Evolutionary conservation across 768 basidiomycete genomes (phyloP).

Genomic region (Gymnopilus junonius): DNA sequence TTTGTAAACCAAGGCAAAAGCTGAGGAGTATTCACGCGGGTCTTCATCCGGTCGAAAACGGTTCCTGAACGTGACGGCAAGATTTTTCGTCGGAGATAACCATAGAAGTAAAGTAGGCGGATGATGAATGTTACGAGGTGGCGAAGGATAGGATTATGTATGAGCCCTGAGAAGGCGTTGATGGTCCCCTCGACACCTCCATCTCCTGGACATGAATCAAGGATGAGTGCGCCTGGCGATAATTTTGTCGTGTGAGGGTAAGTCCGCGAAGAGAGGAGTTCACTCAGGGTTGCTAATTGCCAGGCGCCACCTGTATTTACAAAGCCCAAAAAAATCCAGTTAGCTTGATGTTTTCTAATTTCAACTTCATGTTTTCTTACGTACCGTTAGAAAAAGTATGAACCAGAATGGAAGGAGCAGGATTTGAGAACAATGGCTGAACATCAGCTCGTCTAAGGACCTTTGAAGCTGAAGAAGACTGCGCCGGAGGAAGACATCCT

Average conservation of each 20-base stretch:
- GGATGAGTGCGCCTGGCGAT: slow-evolving; percentile 38
- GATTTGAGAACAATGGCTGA: slow-evolving; percentile 6
- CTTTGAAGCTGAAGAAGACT: slow-evolving; percentile 1
- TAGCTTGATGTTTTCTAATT: neutral
- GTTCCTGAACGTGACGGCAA: slow-evolving; percentile 23
- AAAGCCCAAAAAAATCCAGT: neutral
- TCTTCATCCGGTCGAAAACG: slow-evolving; percentile 32
- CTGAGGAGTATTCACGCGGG: slow-evolving; percentile 27
- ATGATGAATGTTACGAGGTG: slow-evolving; percentile 27
- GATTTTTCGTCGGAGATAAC: slow-evolving; percentile 23
- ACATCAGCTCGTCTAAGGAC: neutral
- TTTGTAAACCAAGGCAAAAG: slow-evolving; percentile 46
- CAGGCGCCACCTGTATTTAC: slow-evolving; percentile 41
- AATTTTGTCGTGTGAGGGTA: slow-evolving; percentile 6
- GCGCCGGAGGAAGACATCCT: slow-evolving; percentile 33
- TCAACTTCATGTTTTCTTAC: neutral
- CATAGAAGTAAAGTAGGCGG: slow-evolving; percentile 29
- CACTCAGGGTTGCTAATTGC: slow-evolving; percentile 39
- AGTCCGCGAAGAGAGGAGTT: slow-evolving; percentile 30
- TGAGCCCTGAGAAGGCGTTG: slow-evolving; percentile 35
- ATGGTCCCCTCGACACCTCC: slow-evolving; percentile 29
- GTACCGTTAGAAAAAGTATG: slow-evolving; percentile 56
- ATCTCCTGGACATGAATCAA: slow-evolving; percentile 52
- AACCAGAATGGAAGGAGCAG: slow-evolving; percentile 40
- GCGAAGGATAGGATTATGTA: slow-evolving; percentile 35